Percentiles rank a stretch among this genome's conserved stretches.
phyloP scores from a whole-genome alignment of 306 rosid genomes.

The Datisca glomerata region DNA sequence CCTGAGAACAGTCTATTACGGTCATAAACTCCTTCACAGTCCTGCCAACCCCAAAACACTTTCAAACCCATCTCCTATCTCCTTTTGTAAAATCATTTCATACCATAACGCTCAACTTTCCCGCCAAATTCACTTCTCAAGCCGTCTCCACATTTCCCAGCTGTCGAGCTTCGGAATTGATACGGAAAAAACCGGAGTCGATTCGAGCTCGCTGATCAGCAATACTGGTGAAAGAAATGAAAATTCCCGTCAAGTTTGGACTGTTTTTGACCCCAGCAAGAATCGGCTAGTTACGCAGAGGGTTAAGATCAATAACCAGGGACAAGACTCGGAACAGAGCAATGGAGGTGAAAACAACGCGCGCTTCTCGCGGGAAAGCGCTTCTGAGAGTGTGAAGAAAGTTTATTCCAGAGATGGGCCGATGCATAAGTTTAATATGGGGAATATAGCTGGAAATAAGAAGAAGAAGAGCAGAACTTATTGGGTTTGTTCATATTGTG shows the following conservation, averaged over 20 bases:
- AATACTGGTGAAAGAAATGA: neutral
- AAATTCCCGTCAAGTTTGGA: slow-evolving; percentile 25
- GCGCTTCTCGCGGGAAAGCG: slow-evolving; percentile 8
- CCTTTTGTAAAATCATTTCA: slow-evolving; percentile 18
- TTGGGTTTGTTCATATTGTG: slow-evolving; percentile 72
- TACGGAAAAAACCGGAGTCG: slow-evolving; percentile 5
- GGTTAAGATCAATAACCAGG: slow-evolving; percentile 5
- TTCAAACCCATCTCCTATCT: slow-evolving; percentile 17
- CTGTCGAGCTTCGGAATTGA: slow-evolving; percentile 12
- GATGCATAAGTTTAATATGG: slow-evolving; percentile 1
- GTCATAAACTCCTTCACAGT: slow-evolving; percentile 19
- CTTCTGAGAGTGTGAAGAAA: slow-evolving; percentile 16
- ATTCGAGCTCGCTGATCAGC: slow-evolving; percentile 1
- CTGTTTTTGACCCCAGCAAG: slow-evolving; percentile 19
- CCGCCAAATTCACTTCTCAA: slow-evolving; percentile 17
- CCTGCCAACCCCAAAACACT: slow-evolving; percentile 9
- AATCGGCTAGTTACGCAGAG: slow-evolving; percentile 3
- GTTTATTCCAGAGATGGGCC: slow-evolving; percentile 12
- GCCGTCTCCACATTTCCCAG: slow-evolving; percentile 8
- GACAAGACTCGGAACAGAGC: slow-evolving; percentile 6
- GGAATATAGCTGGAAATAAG: slow-evolving; percentile 15
- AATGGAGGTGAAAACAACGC: slow-evolving; percentile 8
- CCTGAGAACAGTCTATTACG: slow-evolving; percentile 35
- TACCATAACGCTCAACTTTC: slow-evolving; percentile 19
- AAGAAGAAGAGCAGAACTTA: slow-evolving; percentile 29